phyloP scores from a whole-genome alignment of 192 early-diverging fungal species.

The Entrophospora sp. region DNA sequence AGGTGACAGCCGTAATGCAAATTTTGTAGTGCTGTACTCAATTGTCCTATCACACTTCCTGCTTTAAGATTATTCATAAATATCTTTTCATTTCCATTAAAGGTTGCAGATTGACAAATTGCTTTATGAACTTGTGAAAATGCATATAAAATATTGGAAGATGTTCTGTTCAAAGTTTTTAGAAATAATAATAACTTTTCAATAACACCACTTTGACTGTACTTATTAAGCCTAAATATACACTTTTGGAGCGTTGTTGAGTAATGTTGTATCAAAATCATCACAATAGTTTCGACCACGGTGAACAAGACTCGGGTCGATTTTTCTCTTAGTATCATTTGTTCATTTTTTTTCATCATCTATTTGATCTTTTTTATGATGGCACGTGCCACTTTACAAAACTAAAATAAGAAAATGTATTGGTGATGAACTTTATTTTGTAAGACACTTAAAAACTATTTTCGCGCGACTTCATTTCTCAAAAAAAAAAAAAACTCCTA shows the following conservation, averaged over 20 bases:
- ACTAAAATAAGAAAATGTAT: too few species aligned
- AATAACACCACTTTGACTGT: slow-evolving; percentile 24
- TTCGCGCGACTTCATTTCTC: too few species aligned
- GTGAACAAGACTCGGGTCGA: not conserved
- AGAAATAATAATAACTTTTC: slow-evolving; percentile 32
- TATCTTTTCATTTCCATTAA: slow-evolving; percentile 30
- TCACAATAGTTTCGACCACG: slow-evolving; percentile 11
- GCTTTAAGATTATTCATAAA: slow-evolving; percentile 29
- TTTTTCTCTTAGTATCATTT: not conserved
- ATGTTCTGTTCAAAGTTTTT: slow-evolving; percentile 21
- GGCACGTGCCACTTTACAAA: too few species aligned
- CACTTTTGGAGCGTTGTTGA: slow-evolving; percentile 26
- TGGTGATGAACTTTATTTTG: too few species aligned
- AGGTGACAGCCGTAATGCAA: slow-evolving; percentile 22
- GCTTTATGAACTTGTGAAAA: slow-evolving; percentile 36
- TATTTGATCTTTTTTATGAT: too few species aligned
- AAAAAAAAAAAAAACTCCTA: too few species aligned
- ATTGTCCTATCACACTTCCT: slow-evolving; percentile 23
- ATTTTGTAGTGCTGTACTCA: slow-evolving; percentile 28
- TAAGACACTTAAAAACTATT: too few species aligned
- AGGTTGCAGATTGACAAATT: slow-evolving; percentile 29
- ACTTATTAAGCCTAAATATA: slow-evolving; percentile 31
- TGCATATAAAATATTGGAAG: slow-evolving; percentile 32
- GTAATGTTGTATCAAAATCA: not conserved
- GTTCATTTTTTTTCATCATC: not conserved